Percentiles rank a stretch among this genome's conserved stretches.
These are phyloP conservation scores for Flaveria bidentis DNA, from an alignment of 129 eudicot genomes.

Conservation along the genomic window DNA sequence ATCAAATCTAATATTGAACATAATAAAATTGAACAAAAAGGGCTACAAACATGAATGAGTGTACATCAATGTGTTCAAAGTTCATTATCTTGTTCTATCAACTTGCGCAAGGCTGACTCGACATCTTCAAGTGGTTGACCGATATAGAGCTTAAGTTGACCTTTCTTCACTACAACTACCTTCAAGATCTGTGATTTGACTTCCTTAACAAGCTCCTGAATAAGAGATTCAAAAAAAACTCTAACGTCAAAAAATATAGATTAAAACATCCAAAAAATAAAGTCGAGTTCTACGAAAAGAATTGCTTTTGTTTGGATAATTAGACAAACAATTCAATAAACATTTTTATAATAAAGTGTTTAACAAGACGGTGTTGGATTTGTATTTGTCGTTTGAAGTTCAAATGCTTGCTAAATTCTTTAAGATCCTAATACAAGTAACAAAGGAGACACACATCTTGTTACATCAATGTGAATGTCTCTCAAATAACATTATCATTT, in stretches of 20 bases:
- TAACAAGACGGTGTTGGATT: too few relatives aligned
- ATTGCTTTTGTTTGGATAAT: not conserved
- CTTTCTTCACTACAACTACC: conserved; percentile 77
- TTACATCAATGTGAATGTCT: not conserved
- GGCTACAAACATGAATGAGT: conserved; percentile 6
- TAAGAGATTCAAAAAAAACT: not conserved
- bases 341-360: too few relatives aligned
- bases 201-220: conserved; percentile 70
- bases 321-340: not conserved
- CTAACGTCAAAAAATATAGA: not conserved
- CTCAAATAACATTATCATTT: not conserved
- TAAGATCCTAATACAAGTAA: not conserved
- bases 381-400: not conserved
- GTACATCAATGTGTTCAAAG: not conserved
- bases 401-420: not conserved
- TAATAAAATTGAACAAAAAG: conserved; percentile 3
- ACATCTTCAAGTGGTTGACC: conserved; percentile 82
- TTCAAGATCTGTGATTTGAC: conserved; percentile 40
- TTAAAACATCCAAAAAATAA: too few relatives aligned
- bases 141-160: conserved; percentile 72
- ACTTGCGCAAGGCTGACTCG: conserved; percentile 62
- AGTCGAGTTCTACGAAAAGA: too few relatives aligned
- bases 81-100: conserved; percentile 38
- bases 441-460: too few relatives aligned
- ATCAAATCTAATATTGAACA: not conserved